Evolutionary conservation across 306 rosid genomes (phyloP).

Genomic region (Echinosophora koreensis): DNA sequence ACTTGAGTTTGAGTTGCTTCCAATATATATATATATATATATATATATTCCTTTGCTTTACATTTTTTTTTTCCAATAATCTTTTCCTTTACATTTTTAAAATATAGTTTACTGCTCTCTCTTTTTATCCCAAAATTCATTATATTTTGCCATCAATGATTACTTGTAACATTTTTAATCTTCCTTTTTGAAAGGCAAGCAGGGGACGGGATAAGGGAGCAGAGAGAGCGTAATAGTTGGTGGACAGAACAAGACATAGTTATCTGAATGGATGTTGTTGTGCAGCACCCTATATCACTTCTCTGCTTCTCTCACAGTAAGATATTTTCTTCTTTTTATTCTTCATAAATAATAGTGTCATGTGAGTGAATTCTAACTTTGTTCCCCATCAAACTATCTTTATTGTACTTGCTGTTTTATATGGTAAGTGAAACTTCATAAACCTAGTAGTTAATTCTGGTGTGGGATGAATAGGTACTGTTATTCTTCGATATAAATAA

Average conservation of each 20-base stretch:
- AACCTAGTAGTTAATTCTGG: slow-evolving; percentile 38
- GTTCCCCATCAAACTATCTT: background rate
- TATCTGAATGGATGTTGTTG: slow-evolving; percentile 62
- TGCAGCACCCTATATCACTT: slow-evolving; percentile 49
- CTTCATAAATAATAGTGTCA: background rate
- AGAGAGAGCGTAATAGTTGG: slow-evolving; percentile 1
- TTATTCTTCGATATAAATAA: background rate
- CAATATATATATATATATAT: too few relatives aligned
- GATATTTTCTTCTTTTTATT: slow-evolving; percentile 24
- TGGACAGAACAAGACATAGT: slow-evolving; percentile 24
- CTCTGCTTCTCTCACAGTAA: slow-evolving; percentile 59
- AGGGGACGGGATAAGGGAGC: slow-evolving; percentile 40
- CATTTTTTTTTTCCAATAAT: too few relatives aligned
- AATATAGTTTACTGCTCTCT: background rate
- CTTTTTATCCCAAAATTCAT: background rate
- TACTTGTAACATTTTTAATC: background rate
- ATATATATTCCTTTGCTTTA: too few relatives aligned
- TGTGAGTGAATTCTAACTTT: background rate
- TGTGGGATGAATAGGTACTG: slow-evolving; percentile 2
- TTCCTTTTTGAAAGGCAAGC: background rate
- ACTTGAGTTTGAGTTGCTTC: too few relatives aligned
- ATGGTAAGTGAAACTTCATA: slow-evolving; percentile 25
- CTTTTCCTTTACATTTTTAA: background rate
- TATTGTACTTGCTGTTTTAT: slow-evolving; percentile 27
- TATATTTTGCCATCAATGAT: background rate